Percentiles rank a stretch among this genome's conserved stretches.
phyloP scores from a whole-genome alignment of 768 basidiomycete genomes.

The Strobilomyces confusus region DNA sequence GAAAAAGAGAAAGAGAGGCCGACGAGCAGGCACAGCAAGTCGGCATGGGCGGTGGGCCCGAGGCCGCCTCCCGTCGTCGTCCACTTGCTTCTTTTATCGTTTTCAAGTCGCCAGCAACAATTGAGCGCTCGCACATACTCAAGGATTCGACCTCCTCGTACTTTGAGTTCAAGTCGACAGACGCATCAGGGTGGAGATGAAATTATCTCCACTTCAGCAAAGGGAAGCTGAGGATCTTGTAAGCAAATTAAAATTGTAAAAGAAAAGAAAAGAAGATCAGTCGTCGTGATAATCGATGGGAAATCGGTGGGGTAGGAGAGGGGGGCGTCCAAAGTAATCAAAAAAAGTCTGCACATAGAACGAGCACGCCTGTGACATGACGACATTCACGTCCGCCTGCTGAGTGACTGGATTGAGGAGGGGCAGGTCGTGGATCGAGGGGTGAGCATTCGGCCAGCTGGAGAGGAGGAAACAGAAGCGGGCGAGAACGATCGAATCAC shows the following conservation, averaged over 20 bases:
- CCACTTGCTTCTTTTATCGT: conserved; percentile 29
- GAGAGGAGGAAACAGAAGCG: neutral
- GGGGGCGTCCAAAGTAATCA: neutral
- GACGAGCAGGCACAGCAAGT: neutral
- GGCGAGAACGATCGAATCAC: too few relatives aligned
- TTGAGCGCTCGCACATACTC: neutral
- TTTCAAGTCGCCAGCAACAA: conserved; percentile 28
- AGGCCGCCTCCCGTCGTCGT: conserved; percentile 7
- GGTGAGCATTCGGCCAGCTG: neutral
- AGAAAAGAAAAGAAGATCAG: too few relatives aligned
- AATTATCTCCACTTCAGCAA: too few relatives aligned
- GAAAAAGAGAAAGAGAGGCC: conserved; percentile 3
- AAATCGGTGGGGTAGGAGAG: neutral
- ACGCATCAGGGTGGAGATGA: too few relatives aligned
- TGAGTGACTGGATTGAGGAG: too few relatives aligned
- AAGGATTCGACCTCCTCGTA: too few relatives aligned
- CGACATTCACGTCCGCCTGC: too few relatives aligned
- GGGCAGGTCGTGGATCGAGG: too few relatives aligned
- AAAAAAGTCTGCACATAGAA: conserved; percentile 5
- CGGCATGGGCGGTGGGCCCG: conserved; percentile 11
- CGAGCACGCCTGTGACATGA: neutral
- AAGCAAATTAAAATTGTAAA: too few relatives aligned
- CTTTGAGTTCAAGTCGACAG: too few relatives aligned
- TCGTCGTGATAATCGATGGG: neutral
- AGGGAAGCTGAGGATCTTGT: too few relatives aligned